Conservation (phyloP, 2,329 filamentous ascomycete genomes). For the Diaporthe sp. region DNA sequence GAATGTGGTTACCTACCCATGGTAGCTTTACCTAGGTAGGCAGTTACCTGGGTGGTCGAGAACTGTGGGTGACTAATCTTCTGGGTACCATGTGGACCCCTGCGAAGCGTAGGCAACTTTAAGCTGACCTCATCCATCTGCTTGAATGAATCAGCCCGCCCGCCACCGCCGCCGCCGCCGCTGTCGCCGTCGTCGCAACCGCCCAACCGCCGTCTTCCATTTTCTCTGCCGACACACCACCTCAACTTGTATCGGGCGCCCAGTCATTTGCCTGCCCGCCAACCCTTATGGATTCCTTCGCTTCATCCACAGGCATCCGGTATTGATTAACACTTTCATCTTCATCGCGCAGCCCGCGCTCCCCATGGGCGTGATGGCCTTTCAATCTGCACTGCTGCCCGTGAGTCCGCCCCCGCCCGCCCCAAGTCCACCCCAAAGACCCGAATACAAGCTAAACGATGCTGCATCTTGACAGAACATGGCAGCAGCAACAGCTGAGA, state of each 20-base stretch:
- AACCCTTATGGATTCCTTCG: slow-evolving; percentile 4
- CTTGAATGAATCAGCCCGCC: slow-evolving; percentile 12
- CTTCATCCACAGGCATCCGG: neutral
- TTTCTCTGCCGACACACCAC: slow-evolving; percentile 10
- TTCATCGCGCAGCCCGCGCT: slow-evolving; percentile 32
- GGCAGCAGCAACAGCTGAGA: slow-evolving; percentile 51
- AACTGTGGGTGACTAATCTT: too few species aligned
- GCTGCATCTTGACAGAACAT: slow-evolving; percentile 52
- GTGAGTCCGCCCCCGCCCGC: slow-evolving; percentile 18
- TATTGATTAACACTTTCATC: slow-evolving; percentile 1
- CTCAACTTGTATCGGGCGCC: neutral
- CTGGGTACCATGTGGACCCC: neutral
- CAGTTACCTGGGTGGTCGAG: too few species aligned
- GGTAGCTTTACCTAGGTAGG: too few species aligned
- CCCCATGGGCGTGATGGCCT: slow-evolving; percentile 33
- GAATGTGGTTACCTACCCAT: too few species aligned
- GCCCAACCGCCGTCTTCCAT: slow-evolving; percentile 1
- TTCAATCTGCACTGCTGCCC: slow-evolving; percentile 35
- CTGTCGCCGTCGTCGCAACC: neutral
- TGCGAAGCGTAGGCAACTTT: slow-evolving; percentile 1
- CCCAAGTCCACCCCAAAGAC: neutral
- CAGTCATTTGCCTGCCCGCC: neutral
- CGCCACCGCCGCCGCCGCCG: slow-evolving; percentile 5
- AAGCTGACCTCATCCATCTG: slow-evolving; percentile 32
- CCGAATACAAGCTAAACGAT: neutral